Conservation (phyloP, 129 eudicot species). For the Saussurea involucrata region DNA sequence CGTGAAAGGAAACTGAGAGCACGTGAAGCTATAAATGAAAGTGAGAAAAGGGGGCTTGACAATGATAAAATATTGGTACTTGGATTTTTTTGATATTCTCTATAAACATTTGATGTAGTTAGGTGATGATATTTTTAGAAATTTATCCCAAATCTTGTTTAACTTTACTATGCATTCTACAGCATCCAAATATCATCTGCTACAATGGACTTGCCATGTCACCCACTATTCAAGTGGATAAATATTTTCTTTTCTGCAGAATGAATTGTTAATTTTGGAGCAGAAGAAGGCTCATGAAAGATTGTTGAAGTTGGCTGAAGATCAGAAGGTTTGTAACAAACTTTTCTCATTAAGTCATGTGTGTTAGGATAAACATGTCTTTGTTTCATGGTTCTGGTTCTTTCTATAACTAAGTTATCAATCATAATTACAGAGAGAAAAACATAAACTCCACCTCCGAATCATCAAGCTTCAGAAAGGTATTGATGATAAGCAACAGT, state of each 20-base stretch:
- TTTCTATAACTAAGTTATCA: not conserved
- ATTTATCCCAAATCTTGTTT: not conserved
- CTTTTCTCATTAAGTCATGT: not conserved
- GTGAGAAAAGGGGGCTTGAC: conserved; percentile 50
- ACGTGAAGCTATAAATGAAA: conserved; percentile 50
- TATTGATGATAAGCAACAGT: conserved; percentile 49
- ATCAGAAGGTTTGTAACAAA: conserved; percentile 14
- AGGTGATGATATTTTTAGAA: not conserved
- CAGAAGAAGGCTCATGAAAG: conserved; percentile 53
- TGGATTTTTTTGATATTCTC: not conserved
- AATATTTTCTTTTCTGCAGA: conserved; percentile 28
- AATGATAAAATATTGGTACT: conserved; percentile 47
- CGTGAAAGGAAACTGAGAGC: conserved; percentile 38
- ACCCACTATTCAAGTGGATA: not conserved
- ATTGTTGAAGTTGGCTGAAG: conserved; percentile 47
- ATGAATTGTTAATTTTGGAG: conserved; percentile 50
- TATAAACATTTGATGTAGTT: not conserved
- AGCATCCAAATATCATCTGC: not conserved
- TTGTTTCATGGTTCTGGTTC: not conserved
- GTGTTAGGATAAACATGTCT: not conserved
- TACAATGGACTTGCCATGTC: not conserved
- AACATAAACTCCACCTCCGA: conserved; percentile 42
- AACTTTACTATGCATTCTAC: not conserved
- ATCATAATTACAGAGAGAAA: conserved; percentile 40
- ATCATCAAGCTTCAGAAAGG: conserved; percentile 45